A percentile compares a stretch with the other conserved stretches of the same genome.
Evolutionary conservation across 805 yeast genomes (phyloP).

Genomic region (Saturnispora silvae): DNA sequence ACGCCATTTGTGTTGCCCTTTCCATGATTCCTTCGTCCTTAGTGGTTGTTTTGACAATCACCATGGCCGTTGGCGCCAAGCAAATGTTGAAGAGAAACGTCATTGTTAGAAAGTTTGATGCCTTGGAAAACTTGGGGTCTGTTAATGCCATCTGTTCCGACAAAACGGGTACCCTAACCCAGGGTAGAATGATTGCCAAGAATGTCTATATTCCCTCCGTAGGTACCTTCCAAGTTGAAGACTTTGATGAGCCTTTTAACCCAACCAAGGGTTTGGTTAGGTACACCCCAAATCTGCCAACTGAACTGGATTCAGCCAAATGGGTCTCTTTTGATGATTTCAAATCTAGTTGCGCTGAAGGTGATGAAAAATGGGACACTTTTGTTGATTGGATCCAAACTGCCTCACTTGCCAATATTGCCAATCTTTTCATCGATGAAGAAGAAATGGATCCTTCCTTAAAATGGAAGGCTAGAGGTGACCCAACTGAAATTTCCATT

Average conservation of each 20-base stretch:
- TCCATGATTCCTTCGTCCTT: conserved; percentile 78
- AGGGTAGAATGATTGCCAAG: conserved; percentile 69
- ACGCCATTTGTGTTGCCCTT: conserved; percentile 76
- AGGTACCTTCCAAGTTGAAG: conserved; percentile 46
- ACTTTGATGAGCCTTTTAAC: conserved; percentile 50
- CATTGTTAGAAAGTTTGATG: conserved; percentile 66
- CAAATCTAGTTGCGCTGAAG: conserved; percentile 6
- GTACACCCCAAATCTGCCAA: conserved; percentile 29
- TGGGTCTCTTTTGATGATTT: conserved; percentile 23
- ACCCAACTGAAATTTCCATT: conserved; percentile 83
- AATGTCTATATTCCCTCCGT: conserved; percentile 57
- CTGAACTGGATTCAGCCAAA: conserved; percentile 29
- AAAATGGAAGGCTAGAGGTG: conserved; percentile 74
- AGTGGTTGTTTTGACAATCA: conserved; percentile 72
- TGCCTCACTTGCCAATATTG: conserved; percentile 75
- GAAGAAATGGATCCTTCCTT: conserved; percentile 27
- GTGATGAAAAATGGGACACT: conserved; percentile 12
- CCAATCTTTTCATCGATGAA: conserved; percentile 44
- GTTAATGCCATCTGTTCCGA: conserved; percentile 75
- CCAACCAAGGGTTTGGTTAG: conserved; percentile 46
- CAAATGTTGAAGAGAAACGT: conserved; percentile 61
- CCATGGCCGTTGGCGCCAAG: conserved; percentile 76
- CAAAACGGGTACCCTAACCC: conserved; percentile 74
- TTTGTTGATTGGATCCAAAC: conserved; percentile 46
- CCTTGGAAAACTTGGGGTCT: conserved; percentile 70